phyloP scores from a whole-genome alignment of 140 eudicot genomes.

The Erigeron philadelphicus region DNA sequence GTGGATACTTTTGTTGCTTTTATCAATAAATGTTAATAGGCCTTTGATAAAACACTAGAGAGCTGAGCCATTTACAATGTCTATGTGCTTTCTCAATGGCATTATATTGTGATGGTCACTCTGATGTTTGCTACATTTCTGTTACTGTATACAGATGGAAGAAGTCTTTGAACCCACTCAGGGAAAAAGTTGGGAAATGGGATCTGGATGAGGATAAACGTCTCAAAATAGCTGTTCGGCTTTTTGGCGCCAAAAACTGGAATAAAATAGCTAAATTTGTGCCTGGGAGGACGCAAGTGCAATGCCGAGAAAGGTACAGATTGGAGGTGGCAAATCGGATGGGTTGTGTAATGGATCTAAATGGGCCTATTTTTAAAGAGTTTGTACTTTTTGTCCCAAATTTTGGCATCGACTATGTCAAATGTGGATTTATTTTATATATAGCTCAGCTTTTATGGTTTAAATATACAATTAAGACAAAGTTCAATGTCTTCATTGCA shows the following conservation, averaged over 20 bases:
- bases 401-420: background rate
- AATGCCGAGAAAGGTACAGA: slow-evolving; percentile 81
- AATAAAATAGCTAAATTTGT: slow-evolving; percentile 56
- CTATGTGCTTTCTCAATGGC: background rate
- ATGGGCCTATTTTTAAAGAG: background rate
- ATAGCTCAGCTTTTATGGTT: background rate
- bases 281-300: slow-evolving; percentile 79
- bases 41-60: background rate
- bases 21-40: background rate
- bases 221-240: slow-evolving; percentile 64
- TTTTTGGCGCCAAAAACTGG: slow-evolving; percentile 79
- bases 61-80: background rate
- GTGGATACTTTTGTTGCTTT: background rate
- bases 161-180: slow-evolving; percentile 65
- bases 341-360: background rate
- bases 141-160: slow-evolving; percentile 53
- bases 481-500: background rate
- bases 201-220: slow-evolving; percentile 65
- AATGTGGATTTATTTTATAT: background rate
- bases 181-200: slow-evolving; percentile 81
- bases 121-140: slow-evolving; percentile 10
- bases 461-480: background rate
- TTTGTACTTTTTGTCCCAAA: background rate
- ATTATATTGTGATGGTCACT: background rate
- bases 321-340: background rate